Conservation (phyloP, 441 rosid species). For the Rhodomyrtus psidioides region DNA sequence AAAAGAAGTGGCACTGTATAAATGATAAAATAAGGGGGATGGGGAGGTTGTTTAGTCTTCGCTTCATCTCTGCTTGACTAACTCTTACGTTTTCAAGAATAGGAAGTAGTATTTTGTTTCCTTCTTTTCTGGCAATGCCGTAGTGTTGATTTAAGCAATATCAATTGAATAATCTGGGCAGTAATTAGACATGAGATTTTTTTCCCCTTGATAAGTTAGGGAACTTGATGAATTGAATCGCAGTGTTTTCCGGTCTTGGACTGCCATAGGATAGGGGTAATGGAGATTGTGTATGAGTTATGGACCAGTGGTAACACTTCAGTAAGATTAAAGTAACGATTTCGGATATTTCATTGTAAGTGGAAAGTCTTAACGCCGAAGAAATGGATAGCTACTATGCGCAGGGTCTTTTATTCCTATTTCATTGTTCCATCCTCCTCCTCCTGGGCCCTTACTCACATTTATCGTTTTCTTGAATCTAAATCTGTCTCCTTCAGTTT, state of each 20-base stretch:
- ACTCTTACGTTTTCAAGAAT: not conserved
- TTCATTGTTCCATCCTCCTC: not conserved
- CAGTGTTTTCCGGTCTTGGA: not conserved
- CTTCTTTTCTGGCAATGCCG: not conserved
- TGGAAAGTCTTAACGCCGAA: not conserved
- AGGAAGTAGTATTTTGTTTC: not conserved
- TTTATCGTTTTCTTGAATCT: not conserved
- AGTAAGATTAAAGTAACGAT: not conserved
- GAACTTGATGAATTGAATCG: not conserved
- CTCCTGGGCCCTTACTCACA: not conserved
- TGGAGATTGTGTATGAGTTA: not conserved
- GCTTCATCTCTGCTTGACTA: not conserved
- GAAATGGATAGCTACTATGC: not conserved
- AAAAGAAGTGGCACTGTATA: not conserved
- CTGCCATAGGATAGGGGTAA: not conserved
- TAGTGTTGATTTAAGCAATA: not conserved
- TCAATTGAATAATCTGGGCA: not conserved
- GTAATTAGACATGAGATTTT: not conserved
- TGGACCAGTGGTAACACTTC: not conserved
- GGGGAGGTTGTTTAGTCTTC: not conserved
- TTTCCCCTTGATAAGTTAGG: not conserved
- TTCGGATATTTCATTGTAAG: not conserved
- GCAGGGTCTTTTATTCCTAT: not conserved
- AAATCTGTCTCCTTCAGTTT: not conserved
- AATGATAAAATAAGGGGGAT: not conserved